These are phyloP conservation scores for Cicer pinnatifidum DNA, from an alignment of 306 rosid species.

Conservation along the genomic window DNA sequence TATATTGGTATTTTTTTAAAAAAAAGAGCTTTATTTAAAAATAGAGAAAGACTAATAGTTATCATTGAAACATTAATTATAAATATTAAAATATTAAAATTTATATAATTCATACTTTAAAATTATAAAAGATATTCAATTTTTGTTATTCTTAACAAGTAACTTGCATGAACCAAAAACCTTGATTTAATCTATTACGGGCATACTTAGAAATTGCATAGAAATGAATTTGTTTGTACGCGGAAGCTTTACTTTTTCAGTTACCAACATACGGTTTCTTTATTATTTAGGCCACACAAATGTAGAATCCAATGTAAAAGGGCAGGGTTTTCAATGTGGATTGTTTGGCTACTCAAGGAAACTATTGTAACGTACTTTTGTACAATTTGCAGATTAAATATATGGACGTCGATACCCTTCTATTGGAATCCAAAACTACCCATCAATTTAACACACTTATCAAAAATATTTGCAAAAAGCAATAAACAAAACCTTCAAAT, in stretches of 20 bases:
- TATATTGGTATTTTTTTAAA: no score
- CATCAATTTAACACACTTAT: background rate
- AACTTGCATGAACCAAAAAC: no score
- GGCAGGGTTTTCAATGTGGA: constrained; percentile 35
- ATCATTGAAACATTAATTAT: no score
- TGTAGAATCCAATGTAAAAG: constrained; percentile 44
- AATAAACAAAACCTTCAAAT: background rate
- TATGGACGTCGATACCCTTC: constrained; percentile 30
- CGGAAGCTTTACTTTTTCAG: constrained; percentile 2
- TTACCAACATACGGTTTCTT: constrained; percentile 9
- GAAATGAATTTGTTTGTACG: background rate
- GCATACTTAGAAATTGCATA: no score
- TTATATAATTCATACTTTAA: no score
- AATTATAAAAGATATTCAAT: no score
- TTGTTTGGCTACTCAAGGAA: constrained; percentile 40
- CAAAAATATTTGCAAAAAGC: constrained; percentile 2
- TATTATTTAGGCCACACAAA: background rate
- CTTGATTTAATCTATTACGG: no score
- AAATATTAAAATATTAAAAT: no score
- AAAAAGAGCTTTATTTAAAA: no score
- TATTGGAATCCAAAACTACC: constrained; percentile 11
- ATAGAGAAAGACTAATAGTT: no score
- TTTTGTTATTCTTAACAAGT: no score
- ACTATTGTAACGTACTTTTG: constrained; percentile 8
- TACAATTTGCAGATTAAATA: constrained; percentile 7